A percentile compares a stretch with the other conserved stretches of the same genome.
These are phyloP conservation scores for Suhomyces sp. DNA, from an alignment of 805 yeast genomes.

Conservation along the genomic window DNA sequence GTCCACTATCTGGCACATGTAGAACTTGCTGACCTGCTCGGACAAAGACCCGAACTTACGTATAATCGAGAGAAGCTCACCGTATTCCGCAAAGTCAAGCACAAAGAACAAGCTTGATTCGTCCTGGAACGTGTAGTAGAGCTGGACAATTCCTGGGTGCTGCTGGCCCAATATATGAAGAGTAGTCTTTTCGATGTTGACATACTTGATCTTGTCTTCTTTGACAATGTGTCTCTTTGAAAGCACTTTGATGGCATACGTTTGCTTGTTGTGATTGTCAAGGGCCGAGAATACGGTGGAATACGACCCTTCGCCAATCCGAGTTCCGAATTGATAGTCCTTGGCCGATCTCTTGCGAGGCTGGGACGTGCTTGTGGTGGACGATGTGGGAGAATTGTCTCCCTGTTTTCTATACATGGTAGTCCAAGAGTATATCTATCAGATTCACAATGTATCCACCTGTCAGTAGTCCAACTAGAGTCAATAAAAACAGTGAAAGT, in stretches of 20 bases:
- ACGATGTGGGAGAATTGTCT: conserved; percentile 1
- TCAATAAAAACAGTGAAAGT: neutral
- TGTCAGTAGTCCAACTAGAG: neutral
- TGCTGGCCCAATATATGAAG: conserved; percentile 76
- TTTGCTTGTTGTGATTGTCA: conserved; percentile 67
- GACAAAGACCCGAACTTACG: conserved; percentile 74
- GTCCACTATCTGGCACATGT: conserved; percentile 84
- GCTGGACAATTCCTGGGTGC: conserved; percentile 91
- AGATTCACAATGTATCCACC: neutral
- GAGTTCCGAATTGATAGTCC: conserved; percentile 86
- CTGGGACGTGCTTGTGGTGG: neutral
- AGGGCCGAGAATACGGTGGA: conserved; percentile 89
- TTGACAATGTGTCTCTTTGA: conserved; percentile 90
- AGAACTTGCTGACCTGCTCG: conserved; percentile 73
- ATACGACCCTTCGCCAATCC: conserved; percentile 93
- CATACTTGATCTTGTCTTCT: conserved; percentile 93
- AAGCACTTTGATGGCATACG: conserved; percentile 87
- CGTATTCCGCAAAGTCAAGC: conserved; percentile 89
- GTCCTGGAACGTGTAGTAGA: conserved; percentile 94
- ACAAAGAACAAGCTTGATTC: conserved; percentile 84
- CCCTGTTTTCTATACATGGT: neutral
- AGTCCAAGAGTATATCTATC: neutral
- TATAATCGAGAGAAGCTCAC: conserved; percentile 82
- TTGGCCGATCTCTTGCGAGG: conserved; percentile 53
- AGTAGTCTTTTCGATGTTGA: conserved; percentile 90